phyloP scores from a whole-genome alignment of 176 grass and related monocot species.

The Themeda triandra region DNA sequence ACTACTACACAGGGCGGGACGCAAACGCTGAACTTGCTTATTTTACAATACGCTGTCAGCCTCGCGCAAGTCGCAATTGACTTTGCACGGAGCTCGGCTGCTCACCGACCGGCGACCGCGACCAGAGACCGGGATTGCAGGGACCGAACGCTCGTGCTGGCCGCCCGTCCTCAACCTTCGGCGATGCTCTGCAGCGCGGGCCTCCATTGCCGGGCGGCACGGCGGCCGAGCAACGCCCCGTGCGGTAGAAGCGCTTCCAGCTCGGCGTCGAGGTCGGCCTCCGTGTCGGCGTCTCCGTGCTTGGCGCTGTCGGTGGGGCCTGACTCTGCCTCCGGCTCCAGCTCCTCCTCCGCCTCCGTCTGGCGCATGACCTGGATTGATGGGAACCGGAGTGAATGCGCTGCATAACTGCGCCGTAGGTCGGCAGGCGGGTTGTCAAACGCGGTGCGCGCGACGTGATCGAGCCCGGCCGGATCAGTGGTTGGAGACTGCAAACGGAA shows the following conservation, averaged over 20 bases:
- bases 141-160: neutral
- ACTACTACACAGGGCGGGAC: neutral
- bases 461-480: neutral
- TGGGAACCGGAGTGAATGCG: neutral
- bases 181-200: constrained; percentile 80
- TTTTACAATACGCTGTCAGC: constrained; percentile 25
- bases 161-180: constrained; percentile 43
- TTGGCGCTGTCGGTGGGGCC: too few species aligned
- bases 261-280: constrained; percentile 30
- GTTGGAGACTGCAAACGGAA: neutral
- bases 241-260: constrained; percentile 30
- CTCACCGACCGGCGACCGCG: constrained; percentile 18
- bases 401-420: neutral
- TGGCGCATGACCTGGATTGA: constrained; percentile 33
- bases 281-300: neutral
- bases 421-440: neutral
- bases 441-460: neutral
- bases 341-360: neutral
- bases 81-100: constrained; percentile 1
- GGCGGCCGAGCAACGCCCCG: constrained; percentile 16
- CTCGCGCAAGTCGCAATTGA: neutral
- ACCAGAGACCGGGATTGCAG: too few species aligned
- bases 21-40: neutral
- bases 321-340: neutral
- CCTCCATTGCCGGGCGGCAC: constrained; percentile 54